Evolutionary conservation across 495 filamentous ascomycete species (phyloP).

Genomic region (Penicillium lagena): DNA sequence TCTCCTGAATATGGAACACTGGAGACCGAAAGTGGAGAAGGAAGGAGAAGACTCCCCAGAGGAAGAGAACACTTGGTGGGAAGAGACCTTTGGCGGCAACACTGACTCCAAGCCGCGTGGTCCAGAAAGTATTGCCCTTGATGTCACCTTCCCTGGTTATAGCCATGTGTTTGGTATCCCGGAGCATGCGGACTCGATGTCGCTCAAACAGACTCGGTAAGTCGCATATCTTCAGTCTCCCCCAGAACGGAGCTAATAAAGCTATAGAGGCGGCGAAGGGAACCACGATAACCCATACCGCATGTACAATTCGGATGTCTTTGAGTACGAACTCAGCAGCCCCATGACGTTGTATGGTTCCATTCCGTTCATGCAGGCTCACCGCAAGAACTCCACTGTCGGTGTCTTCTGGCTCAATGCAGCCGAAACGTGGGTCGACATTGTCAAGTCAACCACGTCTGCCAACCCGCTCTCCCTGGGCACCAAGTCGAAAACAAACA

Average conservation of each 20-base stretch:
- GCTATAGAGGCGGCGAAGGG: conserved; percentile 61
- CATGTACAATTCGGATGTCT: conserved; percentile 92
- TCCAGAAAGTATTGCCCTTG: conserved; percentile 84
- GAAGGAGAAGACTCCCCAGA: conserved; percentile 37
- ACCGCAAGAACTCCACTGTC: conserved; percentile 85
- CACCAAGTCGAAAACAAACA: conserved; percentile 58
- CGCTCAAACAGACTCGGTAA: conserved; percentile 78
- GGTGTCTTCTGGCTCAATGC: conserved; percentile 99
- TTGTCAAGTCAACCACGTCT: conserved; percentile 71
- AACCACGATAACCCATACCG: conserved; percentile 91
- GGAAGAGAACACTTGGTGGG: conserved; percentile 78
- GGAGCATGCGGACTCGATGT: conserved; percentile 82
- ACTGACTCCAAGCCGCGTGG: conserved; percentile 88
- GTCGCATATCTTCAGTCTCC: neutral
- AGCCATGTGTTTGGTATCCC: conserved; percentile 93
- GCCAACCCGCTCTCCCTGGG: conserved; percentile 75
- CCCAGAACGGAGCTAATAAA: conserved; percentile 11
- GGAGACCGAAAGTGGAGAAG: conserved; percentile 71
- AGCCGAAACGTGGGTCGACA: conserved; percentile 95
- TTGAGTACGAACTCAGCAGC: conserved; percentile 93
- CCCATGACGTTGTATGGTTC: conserved; percentile 98
- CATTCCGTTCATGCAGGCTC: conserved; percentile 96
- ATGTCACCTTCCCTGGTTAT: conserved; percentile 88
- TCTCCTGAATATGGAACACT: conserved; percentile 88
- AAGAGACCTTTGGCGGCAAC: conserved; percentile 88